These are phyloP conservation scores for Scedosporium aurantiacum DNA, from an alignment of 2,329 filamentous ascomycete species.

Conservation along the genomic window DNA sequence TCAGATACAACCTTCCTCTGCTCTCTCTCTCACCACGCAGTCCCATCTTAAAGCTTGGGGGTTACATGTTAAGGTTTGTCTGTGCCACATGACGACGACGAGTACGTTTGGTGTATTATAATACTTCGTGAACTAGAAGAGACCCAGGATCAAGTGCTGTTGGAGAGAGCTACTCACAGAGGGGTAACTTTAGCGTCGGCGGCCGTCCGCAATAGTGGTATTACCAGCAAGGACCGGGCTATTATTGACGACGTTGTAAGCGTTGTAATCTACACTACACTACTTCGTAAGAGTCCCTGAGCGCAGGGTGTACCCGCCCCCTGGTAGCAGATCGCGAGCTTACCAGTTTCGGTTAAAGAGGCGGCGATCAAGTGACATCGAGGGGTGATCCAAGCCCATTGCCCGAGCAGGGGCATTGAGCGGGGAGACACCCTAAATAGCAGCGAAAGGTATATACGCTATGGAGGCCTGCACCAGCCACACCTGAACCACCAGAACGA, in stretches of 20 bases:
- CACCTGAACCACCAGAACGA: not conserved
- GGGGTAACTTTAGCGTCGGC: not conserved
- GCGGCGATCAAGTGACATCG: not conserved
- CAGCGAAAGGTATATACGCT: not conserved
- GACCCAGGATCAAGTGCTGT: too few species aligned
- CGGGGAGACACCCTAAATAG: not conserved
- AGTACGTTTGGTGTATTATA: not conserved
- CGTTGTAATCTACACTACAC: too few species aligned
- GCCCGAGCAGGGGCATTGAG: not conserved
- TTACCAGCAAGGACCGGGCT: not conserved
- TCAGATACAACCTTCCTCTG: not conserved
- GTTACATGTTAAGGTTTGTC: not conserved
- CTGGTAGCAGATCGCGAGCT: not conserved
- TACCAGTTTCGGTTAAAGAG: not conserved
- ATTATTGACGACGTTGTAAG: too few species aligned
- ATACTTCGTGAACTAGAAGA: not conserved
- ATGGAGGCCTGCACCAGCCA: conserved; percentile 1
- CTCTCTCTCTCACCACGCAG: not conserved
- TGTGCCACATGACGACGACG: not conserved
- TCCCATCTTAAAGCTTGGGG: not conserved
- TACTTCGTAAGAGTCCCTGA: not conserved
- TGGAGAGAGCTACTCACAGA: too few species aligned
- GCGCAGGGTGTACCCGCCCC: not conserved
- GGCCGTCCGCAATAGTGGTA: not conserved
- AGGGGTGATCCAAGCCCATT: not conserved